Conservation (phyloP, 2,329 filamentous ascomycete genomes). For the Cladosporium sp. region DNA sequence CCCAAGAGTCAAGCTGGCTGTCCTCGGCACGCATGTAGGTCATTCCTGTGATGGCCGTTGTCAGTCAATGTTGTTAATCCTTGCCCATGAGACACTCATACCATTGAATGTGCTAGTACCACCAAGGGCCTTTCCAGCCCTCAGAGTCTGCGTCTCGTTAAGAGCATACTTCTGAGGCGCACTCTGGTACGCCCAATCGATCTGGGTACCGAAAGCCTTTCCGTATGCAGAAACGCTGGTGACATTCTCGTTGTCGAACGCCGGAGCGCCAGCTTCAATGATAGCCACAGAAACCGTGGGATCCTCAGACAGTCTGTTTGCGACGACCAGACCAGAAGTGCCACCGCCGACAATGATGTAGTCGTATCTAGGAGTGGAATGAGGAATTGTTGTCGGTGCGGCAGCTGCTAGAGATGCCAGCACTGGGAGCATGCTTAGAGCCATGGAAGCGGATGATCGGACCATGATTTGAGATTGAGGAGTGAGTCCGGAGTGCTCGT, state of each 20-base stretch:
- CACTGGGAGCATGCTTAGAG: background rate
- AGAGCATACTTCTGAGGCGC: constrained; percentile 1
- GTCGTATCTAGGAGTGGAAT: constrained; percentile 31
- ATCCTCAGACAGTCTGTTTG: constrained; percentile 35
- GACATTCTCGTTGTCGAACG: constrained; percentile 21
- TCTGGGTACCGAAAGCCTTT: constrained; percentile 23
- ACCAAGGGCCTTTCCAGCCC: constrained; percentile 30
- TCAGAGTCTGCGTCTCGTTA: constrained; percentile 1
- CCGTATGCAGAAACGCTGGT: constrained; percentile 28
- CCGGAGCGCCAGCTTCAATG: constrained; percentile 27
- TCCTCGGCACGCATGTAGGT: constrained; percentile 23
- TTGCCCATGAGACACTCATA: constrained; percentile 26
- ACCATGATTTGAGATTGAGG: background rate
- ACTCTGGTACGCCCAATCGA: constrained; percentile 47
- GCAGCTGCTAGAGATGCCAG: background rate
- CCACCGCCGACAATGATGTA: constrained; percentile 44
- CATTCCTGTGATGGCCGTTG: constrained; percentile 17
- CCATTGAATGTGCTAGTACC: constrained; percentile 33
- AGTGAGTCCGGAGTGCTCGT: background rate
- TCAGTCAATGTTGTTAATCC: constrained; percentile 15
- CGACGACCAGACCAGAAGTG: constrained; percentile 40
- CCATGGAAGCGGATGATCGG: background rate
- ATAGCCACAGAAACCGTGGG: constrained; percentile 18
- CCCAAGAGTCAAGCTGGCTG: constrained; percentile 36
- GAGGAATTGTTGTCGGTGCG: background rate